Evolutionary conservation across 352 stramenopile species (phyloP), one percentile per base, ranked within the genome.

Genomic region (Phytophthora macrochlamydospora): DNA sequence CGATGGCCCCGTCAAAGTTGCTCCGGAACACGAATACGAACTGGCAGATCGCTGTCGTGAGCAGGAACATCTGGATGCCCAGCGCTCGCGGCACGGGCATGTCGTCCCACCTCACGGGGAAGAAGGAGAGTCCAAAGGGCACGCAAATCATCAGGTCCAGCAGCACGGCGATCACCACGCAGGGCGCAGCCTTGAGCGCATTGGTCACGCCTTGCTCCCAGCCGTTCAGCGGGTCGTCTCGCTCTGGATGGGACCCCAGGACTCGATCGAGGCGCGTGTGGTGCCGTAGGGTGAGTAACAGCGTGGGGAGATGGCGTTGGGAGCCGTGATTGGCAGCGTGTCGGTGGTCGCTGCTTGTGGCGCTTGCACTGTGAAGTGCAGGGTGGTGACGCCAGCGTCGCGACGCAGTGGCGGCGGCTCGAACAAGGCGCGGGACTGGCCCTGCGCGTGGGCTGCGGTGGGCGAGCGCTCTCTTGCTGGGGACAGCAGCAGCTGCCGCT

Each of bases 111-210:
- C 93, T 83, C 14, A 89, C 71, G 4, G 87, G 87, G 67, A 95
- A 95, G 66, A 94, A 95, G 67, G 85, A 91, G 14, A 93, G 73
- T 3, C 85, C 87, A 54, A 95, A 95, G 4, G 87, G 87, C 28
- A 95, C 86, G 62, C 79, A 94, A 58, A 95, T 91, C 87, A 95
- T 95, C 42, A 95, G 76, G 68, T 95, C 92, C 35, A 95, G 74
- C 30, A 91, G 61, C 48, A 90, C 83, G 31, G 83, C 87, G 55
- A 95, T 93, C 32, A 79, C 42, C 7, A 95, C 74, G 46, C 75
- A 87, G 0, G 85, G 83, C 29, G 67, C 54, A 9, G 80, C 78
- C 30, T 88, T 78, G 29, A 71, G 49, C 5, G 67, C 69, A 9
- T 85, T 73, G 7, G 65, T 74, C 3, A 73, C 53, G 8, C 38